Percentiles rank a stretch among this genome's conserved stretches.
Conservation (phyloP, 331 rosid genomes). For the Telfairia occidentalis region DNA sequence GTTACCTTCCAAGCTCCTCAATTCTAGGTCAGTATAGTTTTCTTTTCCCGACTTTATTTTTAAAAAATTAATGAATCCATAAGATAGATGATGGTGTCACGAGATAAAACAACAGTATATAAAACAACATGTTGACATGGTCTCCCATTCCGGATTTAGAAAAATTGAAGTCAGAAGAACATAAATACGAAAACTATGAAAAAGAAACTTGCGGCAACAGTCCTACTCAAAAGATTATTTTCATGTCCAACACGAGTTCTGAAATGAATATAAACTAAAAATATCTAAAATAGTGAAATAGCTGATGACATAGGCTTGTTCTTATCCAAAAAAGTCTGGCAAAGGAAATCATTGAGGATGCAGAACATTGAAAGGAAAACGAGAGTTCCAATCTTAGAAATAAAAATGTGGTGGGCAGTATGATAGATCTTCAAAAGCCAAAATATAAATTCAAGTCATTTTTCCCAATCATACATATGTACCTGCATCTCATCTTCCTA, state of each 20-base stretch:
- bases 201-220: not conserved
- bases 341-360: slow-evolving; percentile 5
- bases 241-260: not conserved
- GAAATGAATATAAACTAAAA: not conserved
- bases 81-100: not conserved
- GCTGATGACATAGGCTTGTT: not conserved
- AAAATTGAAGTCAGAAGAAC: not conserved
- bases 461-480: not conserved
- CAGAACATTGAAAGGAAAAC: not conserved
- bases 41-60: not conserved
- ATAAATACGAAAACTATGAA: not conserved
- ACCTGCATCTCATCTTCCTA: not conserved
- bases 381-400: not conserved
- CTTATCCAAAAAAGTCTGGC: not conserved
- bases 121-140: not conserved
- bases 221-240: not conserved
- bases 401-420: not conserved
- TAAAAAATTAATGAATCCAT: not conserved
- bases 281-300: not conserved
- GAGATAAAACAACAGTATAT: not conserved
- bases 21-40: not conserved
- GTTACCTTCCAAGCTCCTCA: not conserved
- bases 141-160: not conserved
- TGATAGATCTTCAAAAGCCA: not conserved
- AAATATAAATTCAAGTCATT: not conserved